phyloP scores from a whole-genome alignment of 192 early-diverging fungal genomes.

The Nowakowskiella sp. region DNA sequence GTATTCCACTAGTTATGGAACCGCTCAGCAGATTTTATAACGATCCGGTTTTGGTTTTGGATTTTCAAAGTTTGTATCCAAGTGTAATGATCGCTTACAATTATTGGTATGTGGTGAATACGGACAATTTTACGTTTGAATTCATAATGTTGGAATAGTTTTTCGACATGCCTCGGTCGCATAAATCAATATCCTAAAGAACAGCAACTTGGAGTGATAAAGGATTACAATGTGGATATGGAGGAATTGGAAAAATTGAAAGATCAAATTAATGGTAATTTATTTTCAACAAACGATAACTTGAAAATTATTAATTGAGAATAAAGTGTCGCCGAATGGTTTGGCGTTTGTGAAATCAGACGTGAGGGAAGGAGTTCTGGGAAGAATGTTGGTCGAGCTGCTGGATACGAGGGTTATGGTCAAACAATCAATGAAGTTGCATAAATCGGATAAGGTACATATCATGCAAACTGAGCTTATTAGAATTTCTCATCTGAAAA shows the following conservation, averaged over 20 bases:
- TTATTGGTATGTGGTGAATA: conserved; percentile 52
- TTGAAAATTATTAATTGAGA: conserved; percentile 24
- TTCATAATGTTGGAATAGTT: conserved; percentile 24
- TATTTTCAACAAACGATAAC: not conserved
- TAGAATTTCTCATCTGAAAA: not conserved
- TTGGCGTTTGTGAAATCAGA: conserved; percentile 75
- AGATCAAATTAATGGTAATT: conserved; percentile 59
- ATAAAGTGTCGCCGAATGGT: conserved; percentile 77
- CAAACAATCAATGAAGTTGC: conserved; percentile 73
- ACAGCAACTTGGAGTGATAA: conserved; percentile 56
- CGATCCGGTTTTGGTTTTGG: conserved; percentile 78
- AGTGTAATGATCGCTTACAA: conserved; percentile 97
- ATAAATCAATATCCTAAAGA: conserved; percentile 27
- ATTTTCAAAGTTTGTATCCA: conserved; percentile 92
- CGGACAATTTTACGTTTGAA: not conserved
- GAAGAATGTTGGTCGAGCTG: conserved; percentile 77
- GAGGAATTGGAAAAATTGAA: conserved; percentile 55
- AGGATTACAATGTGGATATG: conserved; percentile 45
- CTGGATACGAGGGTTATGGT: conserved; percentile 87
- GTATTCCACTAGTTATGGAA: conserved; percentile 84
- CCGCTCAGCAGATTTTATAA: conserved; percentile 75
- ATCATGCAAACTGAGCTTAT: not conserved
- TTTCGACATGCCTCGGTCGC: conserved; percentile 78
- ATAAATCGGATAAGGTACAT: conserved; percentile 46
- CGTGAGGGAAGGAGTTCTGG: conserved; percentile 71